Evolutionary conservation across 345 rosid genomes (phyloP).

Genomic region (Populus tremula): DNA sequence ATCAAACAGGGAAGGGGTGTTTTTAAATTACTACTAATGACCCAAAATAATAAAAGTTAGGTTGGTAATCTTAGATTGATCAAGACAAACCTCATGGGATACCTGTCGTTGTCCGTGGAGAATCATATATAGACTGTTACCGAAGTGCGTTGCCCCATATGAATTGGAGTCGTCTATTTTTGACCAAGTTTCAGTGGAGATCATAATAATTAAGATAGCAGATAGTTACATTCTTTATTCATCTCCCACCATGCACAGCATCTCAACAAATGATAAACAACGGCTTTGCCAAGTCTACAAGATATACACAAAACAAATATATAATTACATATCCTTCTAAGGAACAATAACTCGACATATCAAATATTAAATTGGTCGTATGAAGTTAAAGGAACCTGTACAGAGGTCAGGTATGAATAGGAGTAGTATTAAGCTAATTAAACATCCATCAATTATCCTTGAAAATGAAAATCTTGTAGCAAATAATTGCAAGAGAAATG

Average conservation of each 20-base stretch:
- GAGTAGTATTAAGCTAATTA: too few species aligned
- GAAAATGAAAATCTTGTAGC: background rate
- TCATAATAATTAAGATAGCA: background rate
- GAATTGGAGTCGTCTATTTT: background rate
- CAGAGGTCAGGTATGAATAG: background rate
- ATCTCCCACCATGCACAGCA: background rate
- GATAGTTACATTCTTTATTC: background rate
- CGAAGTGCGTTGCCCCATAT: background rate
- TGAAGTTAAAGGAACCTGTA: background rate
- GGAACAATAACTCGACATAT: background rate
- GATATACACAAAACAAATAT: background rate
- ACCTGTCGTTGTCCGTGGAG: background rate
- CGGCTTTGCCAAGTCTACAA: background rate
- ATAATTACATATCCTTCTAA: background rate
- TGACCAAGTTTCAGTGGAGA: constrained; percentile 3
- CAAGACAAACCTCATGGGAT: constrained; percentile 1
- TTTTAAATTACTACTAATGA: background rate
- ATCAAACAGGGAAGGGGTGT: background rate
- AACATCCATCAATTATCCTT: background rate
- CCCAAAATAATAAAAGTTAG: background rate
- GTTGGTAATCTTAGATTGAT: background rate
- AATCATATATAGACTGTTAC: background rate
- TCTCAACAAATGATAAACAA: background rate
- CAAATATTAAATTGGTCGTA: background rate
- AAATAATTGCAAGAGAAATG: background rate